Percentiles rank a stretch among this genome's conserved stretches.
phyloP scores from a whole-genome alignment of 345 rosid species.

The Salix exigua region DNA sequence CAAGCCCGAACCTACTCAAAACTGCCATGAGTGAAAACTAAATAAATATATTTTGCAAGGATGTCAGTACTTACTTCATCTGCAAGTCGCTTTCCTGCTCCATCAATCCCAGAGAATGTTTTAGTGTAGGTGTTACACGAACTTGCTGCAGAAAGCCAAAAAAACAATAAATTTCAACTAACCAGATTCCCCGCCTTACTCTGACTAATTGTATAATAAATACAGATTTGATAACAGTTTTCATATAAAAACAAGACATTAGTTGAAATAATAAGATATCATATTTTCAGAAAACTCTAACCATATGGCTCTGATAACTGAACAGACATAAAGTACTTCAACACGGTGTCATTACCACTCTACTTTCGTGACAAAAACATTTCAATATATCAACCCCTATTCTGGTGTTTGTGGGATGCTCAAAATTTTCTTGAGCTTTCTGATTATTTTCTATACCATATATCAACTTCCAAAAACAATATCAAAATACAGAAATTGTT shows the following conservation, averaged over 20 bases:
- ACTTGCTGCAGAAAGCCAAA: conserved; percentile 60
- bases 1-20: not conserved
- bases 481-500: not conserved
- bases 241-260: not conserved
- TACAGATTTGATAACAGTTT: not conserved
- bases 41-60: not conserved
- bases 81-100: conserved; percentile 92
- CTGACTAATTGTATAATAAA: not conserved
- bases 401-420: not conserved
- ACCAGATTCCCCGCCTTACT: not conserved
- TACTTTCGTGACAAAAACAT: not conserved
- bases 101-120: conserved; percentile 85
- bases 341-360: not conserved
- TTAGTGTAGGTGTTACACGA: conserved; percentile 70
- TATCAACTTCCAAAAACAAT: not conserved
- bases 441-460: not conserved
- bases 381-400: not conserved
- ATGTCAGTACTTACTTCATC: conserved; percentile 63
- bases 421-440: not conserved
- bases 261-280: not conserved
- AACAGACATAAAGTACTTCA: not conserved
- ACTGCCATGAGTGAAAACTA: not conserved
- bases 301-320: not conserved
- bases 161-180: conserved; percentile 2
- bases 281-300: not conserved